phyloP scores from a whole-genome alignment of 352 stramenopile species.

The Phytophthora boehmeriae region DNA sequence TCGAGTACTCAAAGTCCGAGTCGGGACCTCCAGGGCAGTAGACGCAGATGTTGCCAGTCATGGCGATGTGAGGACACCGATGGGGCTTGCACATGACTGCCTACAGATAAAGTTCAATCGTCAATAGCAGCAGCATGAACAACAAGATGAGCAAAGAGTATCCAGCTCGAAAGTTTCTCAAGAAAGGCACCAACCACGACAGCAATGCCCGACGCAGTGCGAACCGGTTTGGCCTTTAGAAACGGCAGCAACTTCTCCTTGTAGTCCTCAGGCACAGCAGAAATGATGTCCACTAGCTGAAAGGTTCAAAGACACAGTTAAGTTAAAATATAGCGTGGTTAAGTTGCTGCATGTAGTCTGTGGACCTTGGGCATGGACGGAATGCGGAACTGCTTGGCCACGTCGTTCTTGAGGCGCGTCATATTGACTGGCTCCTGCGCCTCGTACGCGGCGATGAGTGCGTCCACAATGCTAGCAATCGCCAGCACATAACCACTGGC shows the following conservation, averaged over 20 bases:
- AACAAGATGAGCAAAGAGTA: not conserved
- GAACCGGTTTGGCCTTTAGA: constrained; percentile 95
- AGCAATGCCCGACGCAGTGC: constrained; percentile 94
- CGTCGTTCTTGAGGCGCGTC: constrained; percentile 92
- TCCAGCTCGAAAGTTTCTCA: not conserved
- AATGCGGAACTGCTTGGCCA: constrained; percentile 91
- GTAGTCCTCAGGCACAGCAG: constrained; percentile 93
- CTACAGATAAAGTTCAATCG: constrained; percentile 13
- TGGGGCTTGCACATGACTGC: constrained; percentile 98
- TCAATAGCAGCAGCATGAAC: not conserved
- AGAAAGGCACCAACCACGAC: constrained; percentile 77
- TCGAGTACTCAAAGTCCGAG: constrained; percentile 98
- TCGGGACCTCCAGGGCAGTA: constrained; percentile 96
- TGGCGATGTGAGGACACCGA: constrained; percentile 97
- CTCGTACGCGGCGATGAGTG: constrained; percentile 92
- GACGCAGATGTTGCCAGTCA: constrained; percentile 97
- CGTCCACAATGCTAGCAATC: constrained; percentile 92
- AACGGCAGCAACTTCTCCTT: constrained; percentile 91
- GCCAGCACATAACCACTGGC: constrained; percentile 74
- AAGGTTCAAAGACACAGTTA: not conserved
- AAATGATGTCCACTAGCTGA: constrained; percentile 95
- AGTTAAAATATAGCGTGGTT: no score
- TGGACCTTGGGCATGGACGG: constrained; percentile 88
- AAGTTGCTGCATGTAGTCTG: not conserved
- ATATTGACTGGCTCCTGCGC: constrained; percentile 92